Percentiles rank a stretch among this genome's conserved stretches.
phyloP scores from a whole-genome alignment of 441 rosid genomes.

The Flueggea neowawraea region DNA sequence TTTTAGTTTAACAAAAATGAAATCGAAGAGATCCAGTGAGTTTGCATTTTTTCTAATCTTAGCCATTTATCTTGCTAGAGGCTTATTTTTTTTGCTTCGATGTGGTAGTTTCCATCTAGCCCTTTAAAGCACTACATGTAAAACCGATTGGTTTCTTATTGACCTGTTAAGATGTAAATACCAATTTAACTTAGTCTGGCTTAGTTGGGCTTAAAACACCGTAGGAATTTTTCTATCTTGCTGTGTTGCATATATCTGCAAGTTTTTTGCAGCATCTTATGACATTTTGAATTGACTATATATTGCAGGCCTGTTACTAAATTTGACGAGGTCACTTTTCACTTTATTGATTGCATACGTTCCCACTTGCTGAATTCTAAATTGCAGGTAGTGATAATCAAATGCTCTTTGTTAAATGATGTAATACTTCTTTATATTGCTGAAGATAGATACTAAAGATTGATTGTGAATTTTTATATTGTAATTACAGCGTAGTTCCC shows the following conservation, averaged over 20 bases:
- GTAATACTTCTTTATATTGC: too few relatives aligned
- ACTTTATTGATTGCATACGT: constrained; percentile 81
- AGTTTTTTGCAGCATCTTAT: neutral
- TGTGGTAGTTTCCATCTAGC: neutral
- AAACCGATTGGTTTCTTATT: too few relatives aligned
- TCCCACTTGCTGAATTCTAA: constrained; percentile 56
- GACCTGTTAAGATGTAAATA: too few relatives aligned
- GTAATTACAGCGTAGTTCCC: constrained; percentile 30
- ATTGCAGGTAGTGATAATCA: constrained; percentile 41
- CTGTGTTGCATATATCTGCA: neutral
- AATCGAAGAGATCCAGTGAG: constrained; percentile 69
- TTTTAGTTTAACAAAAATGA: constrained; percentile 63
- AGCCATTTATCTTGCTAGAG: too few relatives aligned
- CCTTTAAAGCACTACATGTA: too few relatives aligned
- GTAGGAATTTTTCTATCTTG: too few relatives aligned
- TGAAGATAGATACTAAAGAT: neutral
- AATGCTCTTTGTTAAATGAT: neutral
- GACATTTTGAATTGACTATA: constrained; percentile 10
- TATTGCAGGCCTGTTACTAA: constrained; percentile 62
- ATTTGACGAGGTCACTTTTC: constrained; percentile 84
- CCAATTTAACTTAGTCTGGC: too few relatives aligned
- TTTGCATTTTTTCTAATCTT: neutral
- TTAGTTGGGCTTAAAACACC: too few relatives aligned
- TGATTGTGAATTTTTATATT: constrained; percentile 13
- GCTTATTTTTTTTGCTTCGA: too few relatives aligned